These are phyloP conservation scores for Oryza rufipogon DNA, from an alignment of 176 grass and related monocot species.

Conservation along the genomic window DNA sequence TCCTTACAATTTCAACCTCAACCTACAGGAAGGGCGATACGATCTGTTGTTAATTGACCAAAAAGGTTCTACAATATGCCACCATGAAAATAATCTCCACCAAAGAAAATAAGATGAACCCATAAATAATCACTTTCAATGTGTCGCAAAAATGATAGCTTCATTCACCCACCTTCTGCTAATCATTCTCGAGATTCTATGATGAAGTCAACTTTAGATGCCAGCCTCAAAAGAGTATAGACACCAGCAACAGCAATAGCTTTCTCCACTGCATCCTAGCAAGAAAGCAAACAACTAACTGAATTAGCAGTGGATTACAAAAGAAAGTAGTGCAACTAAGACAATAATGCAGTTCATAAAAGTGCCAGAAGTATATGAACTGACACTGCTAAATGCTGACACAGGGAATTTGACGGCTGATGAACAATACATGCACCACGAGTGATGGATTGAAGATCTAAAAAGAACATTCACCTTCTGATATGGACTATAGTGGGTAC, in stretches of 20 bases:
- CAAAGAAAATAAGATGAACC: conserved; percentile 12
- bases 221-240: conserved; percentile 61
- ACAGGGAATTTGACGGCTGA: neutral
- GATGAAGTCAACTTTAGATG: conserved; percentile 63
- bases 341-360: conserved; percentile 19
- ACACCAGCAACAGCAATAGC: conserved; percentile 55
- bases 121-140: conserved; percentile 15
- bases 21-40: conserved; percentile 30
- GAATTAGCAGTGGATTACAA: neutral
- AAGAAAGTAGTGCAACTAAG: conserved; percentile 4
- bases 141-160: conserved; percentile 15
- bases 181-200: conserved; percentile 61
- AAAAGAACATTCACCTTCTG: conserved; percentile 38
- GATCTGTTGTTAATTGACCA: conserved; percentile 13
- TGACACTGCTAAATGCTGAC: neutral
- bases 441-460: neutral
- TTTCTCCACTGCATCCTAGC: conserved; percentile 57
- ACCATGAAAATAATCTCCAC: conserved; percentile 20
- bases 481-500: neutral
- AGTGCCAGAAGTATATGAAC: conserved; percentile 14
- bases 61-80: neutral
- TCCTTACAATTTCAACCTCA: conserved; percentile 52
- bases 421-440: neutral
- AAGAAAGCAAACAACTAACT: conserved; percentile 22
- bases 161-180: conserved; percentile 53